Base-by-base conservation (phyloP, 148 eudicot genomes). In the Fagopyrum esculentum region DNA sequence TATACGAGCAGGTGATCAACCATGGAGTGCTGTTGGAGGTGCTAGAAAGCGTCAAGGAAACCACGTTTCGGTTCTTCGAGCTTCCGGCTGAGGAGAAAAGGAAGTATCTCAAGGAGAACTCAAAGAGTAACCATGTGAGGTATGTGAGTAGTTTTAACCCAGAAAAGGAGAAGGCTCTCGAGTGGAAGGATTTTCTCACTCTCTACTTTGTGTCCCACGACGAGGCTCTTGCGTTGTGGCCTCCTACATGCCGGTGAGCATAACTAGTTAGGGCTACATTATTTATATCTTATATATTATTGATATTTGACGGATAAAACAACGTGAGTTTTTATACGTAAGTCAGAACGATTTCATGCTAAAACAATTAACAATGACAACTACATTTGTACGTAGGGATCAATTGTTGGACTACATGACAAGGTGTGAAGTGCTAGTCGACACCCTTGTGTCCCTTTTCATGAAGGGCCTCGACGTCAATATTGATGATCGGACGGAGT, bases 161-260 rank as follows among this genome's bases (percentile, higher is more conserved):
- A 50, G 75, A 83, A 26, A 86, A 83, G 2, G 90, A 87, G 77
- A 81, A 45, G 73, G 82, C 90, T 56, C 8, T 87, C 29, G 90
- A 87, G 77, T 87, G 90, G 89, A 86, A 86, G 82, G 87, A 86
- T 76, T 86, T 80, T 61, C 81, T 86, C 7, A 86, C 86, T 70
- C 80, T 87, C 74, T 85, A 85, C 77, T 87, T 85, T 80, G 90
- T 85, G 55, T 83, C 86, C 12, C 86, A 83, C 15, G 81, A 85
- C 3, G 90, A 85, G 76, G 85, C 86, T 76, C 73, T 79, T 78
- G 73, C 82, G 13, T 55, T 81, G 7, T 87, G 90, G 90, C 90
- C 90, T 61, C 35, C 85, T 22, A 82, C 69, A 9, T 60, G 68
- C 52, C 9, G 52, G 72, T 68, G 46, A 68, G 26, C 13, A 22